A percentile compares a stretch with the other conserved stretches of the same genome.
Evolutionary conservation across 495 filamentous ascomycete species (phyloP).

Genomic region (Pyronema omphalodes): DNA sequence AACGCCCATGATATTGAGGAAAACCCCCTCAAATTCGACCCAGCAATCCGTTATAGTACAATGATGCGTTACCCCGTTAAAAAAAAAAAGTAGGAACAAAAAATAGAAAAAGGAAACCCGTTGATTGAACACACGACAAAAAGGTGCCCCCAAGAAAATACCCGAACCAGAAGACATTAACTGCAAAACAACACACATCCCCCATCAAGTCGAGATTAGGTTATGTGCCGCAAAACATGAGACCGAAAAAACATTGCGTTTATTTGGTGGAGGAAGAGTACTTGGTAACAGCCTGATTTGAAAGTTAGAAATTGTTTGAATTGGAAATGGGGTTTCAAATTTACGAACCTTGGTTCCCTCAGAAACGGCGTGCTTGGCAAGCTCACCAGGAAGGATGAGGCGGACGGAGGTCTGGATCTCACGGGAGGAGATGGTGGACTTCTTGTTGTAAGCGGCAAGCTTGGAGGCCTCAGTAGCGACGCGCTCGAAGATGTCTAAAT

Average conservation of each 20-base stretch:
- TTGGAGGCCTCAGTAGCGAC: constrained; percentile 97
- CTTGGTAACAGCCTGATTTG: constrained; percentile 70
- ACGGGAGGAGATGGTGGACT: constrained; percentile 97
- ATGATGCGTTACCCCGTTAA: constrained; percentile 31
- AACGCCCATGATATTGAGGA: not conserved
- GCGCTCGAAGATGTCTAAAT: constrained; percentile 95
- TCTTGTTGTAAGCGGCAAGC: constrained; percentile 99
- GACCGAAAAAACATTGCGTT: constrained; percentile 25
- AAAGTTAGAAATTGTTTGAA: not conserved
- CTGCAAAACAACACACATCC: constrained; percentile 16
- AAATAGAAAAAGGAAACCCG: not conserved
- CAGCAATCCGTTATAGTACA: constrained; percentile 34
- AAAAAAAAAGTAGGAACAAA: constrained; percentile 23
- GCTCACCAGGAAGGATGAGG: constrained; percentile 92
- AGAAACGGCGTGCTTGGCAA: constrained; percentile 98
- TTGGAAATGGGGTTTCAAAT: not conserved
- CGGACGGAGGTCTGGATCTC: constrained; percentile 99
- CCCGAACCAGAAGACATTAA: constrained; percentile 24
- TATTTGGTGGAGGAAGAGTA: constrained; percentile 99
- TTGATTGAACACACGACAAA: constrained; percentile 18
- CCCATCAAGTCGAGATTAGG: constrained; percentile 17
- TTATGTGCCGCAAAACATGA: constrained; percentile 16
- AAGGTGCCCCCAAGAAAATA: constrained; percentile 18
- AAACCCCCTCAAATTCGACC: constrained; percentile 11
- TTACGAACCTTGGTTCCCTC: constrained; percentile 70